Evolutionary conservation across 441 rosid genomes (phyloP), one percentile per base, ranked within the genome.

Genomic region (Lepidium campestre): DNA sequence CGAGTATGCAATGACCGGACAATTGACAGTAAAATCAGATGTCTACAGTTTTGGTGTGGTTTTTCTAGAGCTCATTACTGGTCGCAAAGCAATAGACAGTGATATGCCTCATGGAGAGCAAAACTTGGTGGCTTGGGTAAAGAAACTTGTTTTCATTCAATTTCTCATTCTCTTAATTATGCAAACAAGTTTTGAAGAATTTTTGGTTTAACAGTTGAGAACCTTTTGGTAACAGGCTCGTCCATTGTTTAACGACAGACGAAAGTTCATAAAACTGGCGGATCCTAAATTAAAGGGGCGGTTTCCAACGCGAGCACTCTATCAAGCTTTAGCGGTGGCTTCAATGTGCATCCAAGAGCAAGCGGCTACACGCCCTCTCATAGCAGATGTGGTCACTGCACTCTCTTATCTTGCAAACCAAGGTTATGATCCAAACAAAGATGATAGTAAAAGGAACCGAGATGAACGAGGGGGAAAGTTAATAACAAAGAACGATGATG

Each of bases 1-100:
- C 1, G 99, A 93, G 72, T 93, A 93, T 57, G 99, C 99, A 67
- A 91, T 93, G 99, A 93, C 99, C 0, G 99, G 99, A 53, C 99
- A 94, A 50, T 73, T 94, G 64, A 94, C 99, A 0, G 93, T 94
- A 18, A 94, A 91, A 72, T 94, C 99, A 49, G 99, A 93, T 39
- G 97, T 91, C 7, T 93, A 91, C 63, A 91, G 99, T 77, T 93
- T 93, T 11, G 97, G 97, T 31, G 99, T 93, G 6, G 97, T 90
- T 22, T 84, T 94, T 67, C 76, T 93, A 18, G 99, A 93, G 81
- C 82, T 93, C 50, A 91, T 93, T 57, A 93, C 99, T 2, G 99
- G 99, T 53, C 89, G 99, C 7, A 86, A 87, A 78, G 96, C 99
- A 6, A 91, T 93, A 41, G 97, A 91, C 57, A 83, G 85, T 68